Evolutionary conservation across 352 stramenopile species (phyloP).

Genomic region (Phytophthora fragariaefolia): DNA sequence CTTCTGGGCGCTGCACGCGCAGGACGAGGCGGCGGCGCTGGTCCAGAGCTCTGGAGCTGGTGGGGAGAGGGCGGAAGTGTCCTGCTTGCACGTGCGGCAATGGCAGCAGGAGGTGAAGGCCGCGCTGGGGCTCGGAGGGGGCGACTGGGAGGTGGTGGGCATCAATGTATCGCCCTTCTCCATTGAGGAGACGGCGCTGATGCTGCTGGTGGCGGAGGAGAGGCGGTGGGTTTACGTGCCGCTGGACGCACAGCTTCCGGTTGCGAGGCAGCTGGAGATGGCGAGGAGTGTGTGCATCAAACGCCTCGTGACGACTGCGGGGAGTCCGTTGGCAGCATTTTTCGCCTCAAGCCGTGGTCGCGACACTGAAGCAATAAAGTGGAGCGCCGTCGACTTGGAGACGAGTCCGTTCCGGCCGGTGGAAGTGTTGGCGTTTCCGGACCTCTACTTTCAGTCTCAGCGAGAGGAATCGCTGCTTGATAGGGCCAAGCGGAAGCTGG

Average conservation of each 20-base stretch:
- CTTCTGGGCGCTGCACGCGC: slow-evolving; percentile 1
- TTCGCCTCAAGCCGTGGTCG: slow-evolving; percentile 6
- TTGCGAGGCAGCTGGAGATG: slow-evolving; percentile 38
- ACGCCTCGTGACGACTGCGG: slow-evolving; percentile 40
- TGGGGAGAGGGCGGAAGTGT: slow-evolving; percentile 7
- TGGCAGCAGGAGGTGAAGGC: slow-evolving; percentile 29
- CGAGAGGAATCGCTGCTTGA: not conserved
- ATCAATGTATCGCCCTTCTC: slow-evolving; percentile 56
- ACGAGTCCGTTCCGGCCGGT: slow-evolving; percentile 35
- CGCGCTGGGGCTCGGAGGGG: not conserved
- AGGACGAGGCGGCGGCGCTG: slow-evolving; percentile 24
- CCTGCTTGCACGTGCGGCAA: slow-evolving; percentile 25
- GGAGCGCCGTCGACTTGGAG: not conserved
- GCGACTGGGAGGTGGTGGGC: slow-evolving; percentile 35
- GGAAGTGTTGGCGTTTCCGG: slow-evolving; percentile 25
- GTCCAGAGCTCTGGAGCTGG: slow-evolving; percentile 4
- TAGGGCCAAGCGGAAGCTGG: not conserved
- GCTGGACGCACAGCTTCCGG: slow-evolving; percentile 43
- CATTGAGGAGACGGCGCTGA: slow-evolving; percentile 50
- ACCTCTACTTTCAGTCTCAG: not conserved
- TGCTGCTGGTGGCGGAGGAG: slow-evolving; percentile 45
- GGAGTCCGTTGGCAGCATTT: slow-evolving; percentile 28
- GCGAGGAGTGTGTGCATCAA: slow-evolving; percentile 31
- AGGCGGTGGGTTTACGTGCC: slow-evolving; percentile 53
- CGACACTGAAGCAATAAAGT: not conserved